phyloP scores from a whole-genome alignment of 2,329 filamentous ascomycete species.

The Boeremia exigua region DNA sequence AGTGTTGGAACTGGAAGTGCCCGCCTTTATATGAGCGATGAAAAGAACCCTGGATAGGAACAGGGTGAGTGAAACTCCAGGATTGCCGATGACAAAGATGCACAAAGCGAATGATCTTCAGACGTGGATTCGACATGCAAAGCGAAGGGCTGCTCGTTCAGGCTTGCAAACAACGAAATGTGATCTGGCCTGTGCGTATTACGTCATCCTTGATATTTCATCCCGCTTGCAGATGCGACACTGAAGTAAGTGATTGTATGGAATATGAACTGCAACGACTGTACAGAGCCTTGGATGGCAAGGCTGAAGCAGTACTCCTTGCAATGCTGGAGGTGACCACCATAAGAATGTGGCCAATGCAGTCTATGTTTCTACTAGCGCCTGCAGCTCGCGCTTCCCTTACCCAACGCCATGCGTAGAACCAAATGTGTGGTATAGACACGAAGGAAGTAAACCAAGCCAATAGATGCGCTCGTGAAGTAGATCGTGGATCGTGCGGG shows the following conservation, averaged over 20 bases:
- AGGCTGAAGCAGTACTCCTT: constrained; percentile 21
- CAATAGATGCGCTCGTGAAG: constrained; percentile 17
- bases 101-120: too few relatives aligned
- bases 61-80: too few relatives aligned
- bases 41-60: too few relatives aligned
- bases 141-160: not conserved
- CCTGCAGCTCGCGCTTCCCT: constrained; percentile 31
- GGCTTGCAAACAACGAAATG: not conserved
- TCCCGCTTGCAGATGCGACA: not conserved
- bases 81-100: too few relatives aligned
- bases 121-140: not conserved
- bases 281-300: constrained; percentile 9
- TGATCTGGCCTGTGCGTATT: constrained; percentile 6
- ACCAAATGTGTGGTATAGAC: constrained; percentile 29
- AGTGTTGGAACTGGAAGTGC: too few relatives aligned
- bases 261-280: constrained; percentile 6
- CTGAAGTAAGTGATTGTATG: not conserved
- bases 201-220: not conserved
- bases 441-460: constrained; percentile 22
- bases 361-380: constrained; percentile 22
- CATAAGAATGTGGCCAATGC: constrained; percentile 20
- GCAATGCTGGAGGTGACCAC: constrained; percentile 28
- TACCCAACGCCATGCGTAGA: constrained; percentile 36
- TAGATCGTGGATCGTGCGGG: constrained; percentile 14
- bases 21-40: too few relatives aligned